Evolutionary conservation across 805 yeast species (phyloP).

Genomic region (Ogataea kodamae): DNA sequence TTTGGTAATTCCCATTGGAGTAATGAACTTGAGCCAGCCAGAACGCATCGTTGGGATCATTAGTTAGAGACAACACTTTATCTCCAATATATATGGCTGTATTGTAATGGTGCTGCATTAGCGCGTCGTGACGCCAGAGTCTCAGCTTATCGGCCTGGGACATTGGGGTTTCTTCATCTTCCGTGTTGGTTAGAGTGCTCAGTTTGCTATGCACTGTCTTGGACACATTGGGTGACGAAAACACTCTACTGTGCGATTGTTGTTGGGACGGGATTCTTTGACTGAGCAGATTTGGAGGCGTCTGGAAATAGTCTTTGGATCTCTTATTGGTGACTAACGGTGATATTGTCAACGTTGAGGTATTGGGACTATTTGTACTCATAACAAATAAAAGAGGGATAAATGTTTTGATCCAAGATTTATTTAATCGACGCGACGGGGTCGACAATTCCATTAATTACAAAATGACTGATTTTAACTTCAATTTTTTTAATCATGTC

Average conservation of each 20-base stretch:
- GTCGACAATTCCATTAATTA: background rate
- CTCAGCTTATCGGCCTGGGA: conserved; percentile 84
- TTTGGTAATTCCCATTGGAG: conserved; percentile 66
- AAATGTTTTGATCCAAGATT: conserved; percentile 1
- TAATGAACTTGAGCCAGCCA: conserved; percentile 93
- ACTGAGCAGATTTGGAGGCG: conserved; percentile 32
- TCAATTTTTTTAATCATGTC: conserved; percentile 13
- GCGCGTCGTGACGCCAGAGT: conserved; percentile 90
- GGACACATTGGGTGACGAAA: conserved; percentile 26
- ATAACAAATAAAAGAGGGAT: conserved; percentile 17
- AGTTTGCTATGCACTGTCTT: conserved; percentile 14
- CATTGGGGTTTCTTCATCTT: conserved; percentile 40
- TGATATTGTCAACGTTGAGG: conserved; percentile 70
- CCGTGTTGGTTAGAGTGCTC: conserved; percentile 10
- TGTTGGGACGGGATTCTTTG: conserved; percentile 17
- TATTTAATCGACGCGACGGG: conserved; percentile 9
- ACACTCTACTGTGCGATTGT: conserved; percentile 18
- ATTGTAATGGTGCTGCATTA: conserved; percentile 84
- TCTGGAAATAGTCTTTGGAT: conserved; percentile 33
- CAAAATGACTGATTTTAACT: conserved; percentile 7
- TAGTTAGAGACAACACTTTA: conserved; percentile 77
- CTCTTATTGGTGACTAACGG: conserved; percentile 48
- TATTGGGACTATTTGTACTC: conserved; percentile 48
- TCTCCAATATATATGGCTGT: conserved; percentile 93
- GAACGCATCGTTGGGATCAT: conserved; percentile 89